Evolutionary conservation across 805 yeast species (phyloP), one percentile per base, ranked within the genome.

Genomic region (Wickerhamomyces strasburgensis): DNA sequence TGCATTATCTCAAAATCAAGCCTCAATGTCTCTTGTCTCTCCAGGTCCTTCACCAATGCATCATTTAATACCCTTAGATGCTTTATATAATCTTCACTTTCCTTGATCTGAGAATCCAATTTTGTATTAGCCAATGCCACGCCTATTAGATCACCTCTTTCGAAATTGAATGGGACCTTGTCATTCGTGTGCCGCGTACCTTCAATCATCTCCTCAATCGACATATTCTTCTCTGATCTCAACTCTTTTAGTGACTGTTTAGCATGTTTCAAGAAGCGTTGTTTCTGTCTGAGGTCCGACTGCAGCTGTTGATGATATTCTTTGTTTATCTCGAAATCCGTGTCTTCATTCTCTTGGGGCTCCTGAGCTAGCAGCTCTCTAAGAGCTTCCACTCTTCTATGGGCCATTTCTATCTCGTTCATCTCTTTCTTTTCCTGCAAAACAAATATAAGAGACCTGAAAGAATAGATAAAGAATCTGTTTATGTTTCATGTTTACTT

Each of bases 81-180:
- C 5, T 27, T 25, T 4, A 47, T 3, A 1, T 39, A 3, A 2
- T 21, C 25, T 24, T 32, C 31, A 21, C 46, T 32, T 33, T 46
- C 44, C 9, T 27, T 19, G 2, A 50, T 31, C 14, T 49, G 52
- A 10, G 38, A 35, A 14, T 46, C 43, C 14, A 48, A 8, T 18
- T 36, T 45, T 2, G 35, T 33, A 14, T 28, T 38, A 0, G 55
- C 51, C 36, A 51, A 18, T 0, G 47, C 33, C 6, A 50, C 42
- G 19, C 49, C 52, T n/a, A 51, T 44, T 3, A 41, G 37, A 37
- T 53, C 57, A 11, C 51, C 56, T 18, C 57, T 40, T 33, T 46
- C 53, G 11, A 39, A 29, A 13, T 40, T 40, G 16, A 48, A 39
- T 0, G 57, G 50, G 0, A 53, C 15, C 8, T 46, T 38, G 8